These are phyloP conservation scores for Aspergillus vadensis DNA, from an alignment of 2,329 filamentous ascomycete genomes.

Conservation along the genomic window DNA sequence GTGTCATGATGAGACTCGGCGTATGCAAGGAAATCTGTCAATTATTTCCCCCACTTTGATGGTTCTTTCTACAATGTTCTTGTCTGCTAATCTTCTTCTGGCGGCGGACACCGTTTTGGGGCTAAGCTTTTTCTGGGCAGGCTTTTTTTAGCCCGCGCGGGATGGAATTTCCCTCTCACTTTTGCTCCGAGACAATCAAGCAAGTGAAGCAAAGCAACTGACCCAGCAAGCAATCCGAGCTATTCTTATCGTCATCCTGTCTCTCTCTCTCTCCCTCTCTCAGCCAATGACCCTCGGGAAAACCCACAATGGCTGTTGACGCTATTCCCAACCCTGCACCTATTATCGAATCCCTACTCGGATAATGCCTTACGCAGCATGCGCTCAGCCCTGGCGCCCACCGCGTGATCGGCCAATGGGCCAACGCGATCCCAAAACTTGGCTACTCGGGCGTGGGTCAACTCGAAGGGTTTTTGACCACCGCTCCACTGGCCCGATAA, in stretches of 20 bases:
- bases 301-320: too few relatives aligned
- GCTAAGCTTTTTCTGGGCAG: constrained; percentile 6
- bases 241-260: background rate
- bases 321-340: too few relatives aligned
- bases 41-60: too few relatives aligned
- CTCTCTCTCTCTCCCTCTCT: background rate
- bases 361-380: too few relatives aligned
- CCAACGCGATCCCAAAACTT: background rate
- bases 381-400: background rate
- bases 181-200: too few relatives aligned
- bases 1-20: too few relatives aligned
- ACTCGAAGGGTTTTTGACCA: background rate
- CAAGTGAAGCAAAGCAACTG: background rate
- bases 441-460: background rate
- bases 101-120: background rate
- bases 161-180: background rate
- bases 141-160: background rate
- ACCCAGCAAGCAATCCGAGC: background rate
- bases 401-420: background rate
- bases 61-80: too few relatives aligned
- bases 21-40: too few relatives aligned
- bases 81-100: too few relatives aligned
- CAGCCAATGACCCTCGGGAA: background rate
- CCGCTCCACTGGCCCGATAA: background rate
- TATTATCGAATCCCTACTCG: too few relatives aligned